Evolutionary conservation across 2,329 filamentous ascomycete genomes (phyloP).

Genomic region (Penicillium sp.): DNA sequence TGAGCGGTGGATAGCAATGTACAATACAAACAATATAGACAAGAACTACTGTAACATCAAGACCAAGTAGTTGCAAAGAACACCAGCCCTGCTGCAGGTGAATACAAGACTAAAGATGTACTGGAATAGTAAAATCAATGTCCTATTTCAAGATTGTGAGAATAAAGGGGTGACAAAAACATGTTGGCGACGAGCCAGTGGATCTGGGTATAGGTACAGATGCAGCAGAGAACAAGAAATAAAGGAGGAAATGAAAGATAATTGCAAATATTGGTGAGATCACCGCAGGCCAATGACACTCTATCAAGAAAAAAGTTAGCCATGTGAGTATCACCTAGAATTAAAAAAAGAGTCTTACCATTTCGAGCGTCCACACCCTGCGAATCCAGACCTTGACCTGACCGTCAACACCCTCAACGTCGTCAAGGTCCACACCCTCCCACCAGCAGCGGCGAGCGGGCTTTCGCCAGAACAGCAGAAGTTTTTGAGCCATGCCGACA

Average conservation of each 20-base stretch:
- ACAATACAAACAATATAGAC: conserved; percentile 24
- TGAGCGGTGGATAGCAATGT: conserved; percentile 6
- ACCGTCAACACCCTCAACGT: conserved; percentile 88
- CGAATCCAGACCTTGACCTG: conserved; percentile 98
- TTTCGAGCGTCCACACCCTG: conserved; percentile 97
- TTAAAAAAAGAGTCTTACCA: conserved; percentile 59
- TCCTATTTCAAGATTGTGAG: conserved; percentile 16
- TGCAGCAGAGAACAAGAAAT: conserved; percentile 24
- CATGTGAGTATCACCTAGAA: not conserved
- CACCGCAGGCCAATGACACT: conserved; percentile 82
- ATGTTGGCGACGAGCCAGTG: conserved; percentile 30
- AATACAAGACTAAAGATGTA: conserved; percentile 11
- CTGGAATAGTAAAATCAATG: conserved; percentile 1
- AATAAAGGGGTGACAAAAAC: conserved; percentile 17
- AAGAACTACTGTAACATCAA: conserved; percentile 22
- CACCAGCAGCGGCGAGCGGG: conserved; percentile 97
- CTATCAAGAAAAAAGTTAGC: conserved; percentile 49
- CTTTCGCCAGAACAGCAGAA: conserved; percentile 97
- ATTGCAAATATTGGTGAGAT: conserved; percentile 18
- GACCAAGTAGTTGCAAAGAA: conserved; percentile 24
- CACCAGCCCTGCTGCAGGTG: conserved; percentile 29
- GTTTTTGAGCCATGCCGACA: conserved; percentile 97
- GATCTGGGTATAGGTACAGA: conserved; percentile 32
- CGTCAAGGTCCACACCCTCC: conserved; percentile 92
- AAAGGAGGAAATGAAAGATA: conserved; percentile 21